Evolutionary conservation across 1,284 basidiomycete genomes (phyloP), one percentile per base, ranked within the genome.

Genomic region (Cystobasidium sp.): DNA sequence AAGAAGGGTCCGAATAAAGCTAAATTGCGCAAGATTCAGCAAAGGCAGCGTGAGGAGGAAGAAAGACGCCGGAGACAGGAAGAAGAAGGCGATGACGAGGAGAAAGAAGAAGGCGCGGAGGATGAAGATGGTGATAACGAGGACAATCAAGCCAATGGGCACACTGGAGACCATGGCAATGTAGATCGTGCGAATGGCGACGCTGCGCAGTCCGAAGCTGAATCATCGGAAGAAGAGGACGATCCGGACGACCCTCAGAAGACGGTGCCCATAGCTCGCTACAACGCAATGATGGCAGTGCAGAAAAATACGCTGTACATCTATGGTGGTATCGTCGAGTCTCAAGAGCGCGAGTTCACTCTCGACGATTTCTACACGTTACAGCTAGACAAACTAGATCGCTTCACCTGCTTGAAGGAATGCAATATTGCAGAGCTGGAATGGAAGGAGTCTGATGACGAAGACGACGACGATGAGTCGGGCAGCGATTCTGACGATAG

Each of bases 281-380:
- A 95, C 83, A 97, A 97, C 78, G 87, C 92, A 1, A 96, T 97
- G 93, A 85, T 96, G 9, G 90, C 93, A 0, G 89, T 96, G 1
- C 85, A 93, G 63, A 87, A 89, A 44, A 96, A 95, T 81, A 93
- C 90, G 0, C 83, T 95, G 0, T 95, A 91, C 82, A 89, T 95
- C 90, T 94, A 94, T 78, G 93, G 93, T 1, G 93, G 93, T 0
- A 94, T 94, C 31, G 90, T 88, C 78, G 93, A 95, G 81, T 86
- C 87, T 10, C 89, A 91, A 0, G 86, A 90, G 7, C 86, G 88
- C 49, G 93, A 95, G 81, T 94, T 91, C 79, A 94, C 93, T 0
- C 84, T 94, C 7, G 91, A 93, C 78, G 92, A 94, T 80, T 94
- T 94, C 79, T 86, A 92, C 80, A 85, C 87, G 0, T 82, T 94